Base-by-base conservation (phyloP, 2,329 filamentous ascomycete genomes). In the Simplicillium sp. region DNA sequence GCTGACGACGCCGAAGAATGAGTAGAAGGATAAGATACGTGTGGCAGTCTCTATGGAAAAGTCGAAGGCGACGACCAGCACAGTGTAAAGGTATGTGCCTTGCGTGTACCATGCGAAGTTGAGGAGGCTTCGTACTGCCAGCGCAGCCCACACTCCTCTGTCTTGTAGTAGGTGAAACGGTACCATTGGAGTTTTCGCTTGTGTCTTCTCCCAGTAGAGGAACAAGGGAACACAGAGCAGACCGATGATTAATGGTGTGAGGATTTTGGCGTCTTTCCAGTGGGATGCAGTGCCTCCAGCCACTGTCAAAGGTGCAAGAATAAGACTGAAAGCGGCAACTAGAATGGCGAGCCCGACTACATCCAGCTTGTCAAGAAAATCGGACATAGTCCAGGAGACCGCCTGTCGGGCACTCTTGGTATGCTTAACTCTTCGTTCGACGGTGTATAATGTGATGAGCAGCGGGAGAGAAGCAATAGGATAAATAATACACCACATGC, bases 401-500 rank as follows among this genome's bases (percentile, higher is more conserved):
- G 31, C 20, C 39, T 40, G 25, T 14, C 17, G 3, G 16, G 16
- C 7, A 15, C 13, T 15, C 16, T 41, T 39, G 12, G 14, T 16
- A 2, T 25, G 13, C 3, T 34, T 29, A 17, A 44, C 48, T 14
- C 50, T 53, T 8, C 52, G 51, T n/a, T 60, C 58, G 11, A 64
- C 50, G 3, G 50, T 48, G 38, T 59, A 57, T 1, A 64, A 60
- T 0, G 68, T 66, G 1, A 62, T 46, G 14, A 81, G 57, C 1
- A 82, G 61, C 2, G 78, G 76, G 4, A 79, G 44, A 0, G 71
- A 65, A 41, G 69, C 71, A 7, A 75, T 60, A 1, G 77, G 71
- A 50, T 75, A 80, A 38, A 80, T 75, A 46, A 81, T 71, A 36
- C 65, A 67, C 66, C 73, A 82, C 75, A 82, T 81, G 46, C 76